A percentile compares a stretch with the other conserved stretches of the same genome.
Evolutionary conservation across 345 rosid species (phyloP).

Genomic region (Microcos paniculata): DNA sequence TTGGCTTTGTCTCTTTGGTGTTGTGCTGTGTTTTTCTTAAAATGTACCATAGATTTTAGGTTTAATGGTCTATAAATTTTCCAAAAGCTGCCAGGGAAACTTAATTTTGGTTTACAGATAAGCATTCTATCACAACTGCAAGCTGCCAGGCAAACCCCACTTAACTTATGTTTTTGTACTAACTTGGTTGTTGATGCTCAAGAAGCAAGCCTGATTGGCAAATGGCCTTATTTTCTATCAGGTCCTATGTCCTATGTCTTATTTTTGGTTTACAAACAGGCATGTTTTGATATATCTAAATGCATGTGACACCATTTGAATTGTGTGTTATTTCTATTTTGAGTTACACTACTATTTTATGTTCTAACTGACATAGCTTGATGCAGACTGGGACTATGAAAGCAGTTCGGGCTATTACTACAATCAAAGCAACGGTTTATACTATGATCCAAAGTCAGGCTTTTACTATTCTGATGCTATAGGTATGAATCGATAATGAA

Average conservation of each 20-base stretch:
- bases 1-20: constrained; percentile 7
- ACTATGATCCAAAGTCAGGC: constrained; percentile 78
- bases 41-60: background rate
- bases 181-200: constrained; percentile 25
- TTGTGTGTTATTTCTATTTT: constrained; percentile 12
- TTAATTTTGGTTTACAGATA: constrained; percentile 8
- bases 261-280: constrained; percentile 5
- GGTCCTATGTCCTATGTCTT: constrained; percentile 28
- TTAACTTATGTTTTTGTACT: constrained; percentile 22
- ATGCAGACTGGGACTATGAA: constrained; percentile 79
- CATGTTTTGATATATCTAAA: background rate
- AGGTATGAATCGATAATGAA: constrained; percentile 39
- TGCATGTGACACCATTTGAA: background rate
- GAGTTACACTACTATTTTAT: constrained; percentile 23
- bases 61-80: background rate
- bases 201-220: constrained; percentile 18
- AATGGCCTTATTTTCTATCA: constrained; percentile 27
- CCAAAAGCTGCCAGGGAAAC: background rate
- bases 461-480: constrained; percentile 81
- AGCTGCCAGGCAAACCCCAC: constrained; percentile 4
- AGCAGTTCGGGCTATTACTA: constrained; percentile 68
- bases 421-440: constrained; percentile 54
- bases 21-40: background rate
- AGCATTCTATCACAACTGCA: background rate
- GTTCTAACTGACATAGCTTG: constrained; percentile 40